A percentile compares a stretch with the other conserved stretches of the same genome.
phyloP scores from a whole-genome alignment of 1,139 yeast species.

The Kurtzmaniella quercitrusa region DNA sequence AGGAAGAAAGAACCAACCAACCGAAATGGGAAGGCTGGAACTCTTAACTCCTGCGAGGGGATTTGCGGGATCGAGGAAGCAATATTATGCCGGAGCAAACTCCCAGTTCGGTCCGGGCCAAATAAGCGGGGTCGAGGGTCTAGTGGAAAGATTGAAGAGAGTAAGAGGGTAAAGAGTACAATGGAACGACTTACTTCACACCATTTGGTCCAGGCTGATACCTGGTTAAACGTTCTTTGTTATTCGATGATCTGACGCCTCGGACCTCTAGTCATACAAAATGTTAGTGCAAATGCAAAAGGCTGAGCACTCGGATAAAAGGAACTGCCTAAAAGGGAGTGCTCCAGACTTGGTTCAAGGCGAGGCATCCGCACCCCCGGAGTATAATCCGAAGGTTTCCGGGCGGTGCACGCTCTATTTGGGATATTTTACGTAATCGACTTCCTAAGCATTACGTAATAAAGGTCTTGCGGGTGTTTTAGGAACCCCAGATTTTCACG shows the following conservation, averaged over 20 bases:
- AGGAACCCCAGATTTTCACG: constrained; percentile 6
- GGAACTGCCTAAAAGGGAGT: neutral
- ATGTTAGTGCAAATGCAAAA: neutral
- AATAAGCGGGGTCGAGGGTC: neutral
- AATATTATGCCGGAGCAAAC: neutral
- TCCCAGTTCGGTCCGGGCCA: neutral
- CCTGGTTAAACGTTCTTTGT: neutral
- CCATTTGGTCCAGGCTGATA: no score
- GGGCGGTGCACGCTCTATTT: neutral
- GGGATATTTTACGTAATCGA: neutral
- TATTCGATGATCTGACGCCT: neutral
- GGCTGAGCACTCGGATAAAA: neutral
- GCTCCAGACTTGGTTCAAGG: neutral
- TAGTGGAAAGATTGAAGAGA: no score
- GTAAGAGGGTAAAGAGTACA: no score
- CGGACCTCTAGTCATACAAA: neutral
- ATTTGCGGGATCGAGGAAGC: neutral
- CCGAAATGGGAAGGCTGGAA: neutral
- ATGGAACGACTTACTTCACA: no score
- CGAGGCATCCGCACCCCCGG: constrained; percentile 1
- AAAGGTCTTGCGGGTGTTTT: neutral
- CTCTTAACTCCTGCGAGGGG: neutral
- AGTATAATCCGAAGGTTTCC: neutral
- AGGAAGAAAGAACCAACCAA: neutral
- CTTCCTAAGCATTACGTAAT: constrained; percentile 1